Evolutionary conservation across 176 grass and related monocot species (phyloP), one percentile per base, ranked within the genome.

Genomic region (Aegilops speltoides): DNA sequence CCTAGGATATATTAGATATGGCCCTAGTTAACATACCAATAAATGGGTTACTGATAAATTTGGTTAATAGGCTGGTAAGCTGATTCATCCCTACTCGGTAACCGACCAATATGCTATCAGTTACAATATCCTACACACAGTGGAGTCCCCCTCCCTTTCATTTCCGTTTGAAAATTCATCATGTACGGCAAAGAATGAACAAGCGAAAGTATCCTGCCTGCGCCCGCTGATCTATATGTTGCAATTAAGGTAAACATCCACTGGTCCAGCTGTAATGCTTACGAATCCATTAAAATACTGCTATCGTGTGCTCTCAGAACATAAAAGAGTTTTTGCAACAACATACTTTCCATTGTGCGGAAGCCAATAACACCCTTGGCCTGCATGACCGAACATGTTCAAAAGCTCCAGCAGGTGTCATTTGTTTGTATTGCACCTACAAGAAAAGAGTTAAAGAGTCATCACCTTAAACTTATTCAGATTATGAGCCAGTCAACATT

Each of bases 401-500:
- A 83, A 91, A 96, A 84, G 93, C 96, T 79, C 87, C 84, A 8
- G 69, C 32, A 59, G 96, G 96, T 8, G 88, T 87, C 93, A 98
- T 98, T 61, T 94, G 75, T 84, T 92, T 98, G 86, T 96, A 86
- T 86, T 98, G 89, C 78, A 98, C 90, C 96, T 98, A 78, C 33
- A 88, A 56, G 4, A 90, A 41, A 33, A 32, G 6, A 52, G 40
- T 8, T 26, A 83, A 52, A 52, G 41, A 46, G 14, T 38, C 31
- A 68, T 11, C n/a, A 78, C 36, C 15, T 69, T 68, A 33, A 11
- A 22, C 26, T 82, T 34, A 81, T 16, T 64, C 25, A 33, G 31
- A 86, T 83, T 20, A 40, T 5, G 79, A 56, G 4, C 20, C 78
- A 41, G 19, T 67, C 22, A 64, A 60, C 24, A 20, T 65, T 28